Conservation (phyloP, 2,329 filamentous ascomycete species). For the Ilyonectria mors-panacis region DNA sequence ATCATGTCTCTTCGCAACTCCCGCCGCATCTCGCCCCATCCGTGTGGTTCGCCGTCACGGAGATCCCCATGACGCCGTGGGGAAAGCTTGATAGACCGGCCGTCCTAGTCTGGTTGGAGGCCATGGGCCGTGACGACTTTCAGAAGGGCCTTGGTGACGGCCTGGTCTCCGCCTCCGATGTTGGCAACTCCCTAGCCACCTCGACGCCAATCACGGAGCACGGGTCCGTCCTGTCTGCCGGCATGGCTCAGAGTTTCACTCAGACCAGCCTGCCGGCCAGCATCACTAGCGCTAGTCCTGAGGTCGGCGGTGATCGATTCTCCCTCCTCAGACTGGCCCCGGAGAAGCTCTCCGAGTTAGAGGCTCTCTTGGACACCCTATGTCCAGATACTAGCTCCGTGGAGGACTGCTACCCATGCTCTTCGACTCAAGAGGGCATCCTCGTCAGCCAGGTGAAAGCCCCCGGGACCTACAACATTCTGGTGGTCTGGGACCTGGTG, state of each 20-base stretch:
- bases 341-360: constrained; percentile 1
- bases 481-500: constrained; percentile 12
- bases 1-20: not conserved
- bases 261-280: constrained; percentile 5
- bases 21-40: not conserved
- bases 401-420: constrained; percentile 26
- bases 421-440: constrained; percentile 30
- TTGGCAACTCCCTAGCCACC: not conserved
- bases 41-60: not conserved
- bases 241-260: not conserved
- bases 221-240: not conserved
- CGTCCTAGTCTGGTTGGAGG: not conserved
- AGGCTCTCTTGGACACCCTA: constrained; percentile 1
- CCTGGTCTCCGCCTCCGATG: not conserved
- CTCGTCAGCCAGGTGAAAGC: constrained; percentile 28
- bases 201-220: not conserved
- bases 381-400: not conserved
- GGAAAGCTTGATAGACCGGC: not conserved
- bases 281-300: not conserved
- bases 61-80: not conserved
- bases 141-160: not conserved
- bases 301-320: not conserved
- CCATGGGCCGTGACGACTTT: not conserved
- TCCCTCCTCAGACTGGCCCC: constrained; percentile 1
- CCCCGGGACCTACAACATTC: constrained; percentile 21